Conservation (phyloP, 1,284 basidiomycete genomes). For the Trametes polyzona region DNA sequence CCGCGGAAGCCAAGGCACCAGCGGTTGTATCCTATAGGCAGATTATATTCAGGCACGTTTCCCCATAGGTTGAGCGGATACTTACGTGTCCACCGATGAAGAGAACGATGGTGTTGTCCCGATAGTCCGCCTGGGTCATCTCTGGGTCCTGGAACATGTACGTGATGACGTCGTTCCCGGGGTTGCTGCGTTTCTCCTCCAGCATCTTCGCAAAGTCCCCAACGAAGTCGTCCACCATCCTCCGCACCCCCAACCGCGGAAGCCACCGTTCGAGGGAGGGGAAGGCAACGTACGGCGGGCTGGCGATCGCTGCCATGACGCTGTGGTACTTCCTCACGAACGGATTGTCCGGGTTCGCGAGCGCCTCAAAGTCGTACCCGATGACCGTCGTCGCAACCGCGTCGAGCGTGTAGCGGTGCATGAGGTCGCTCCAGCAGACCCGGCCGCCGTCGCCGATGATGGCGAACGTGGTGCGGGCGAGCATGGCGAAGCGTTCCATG, state of each 20-base stretch:
- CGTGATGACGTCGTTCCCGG: conserved; percentile 38
- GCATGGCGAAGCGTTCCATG: conserved; percentile 30
- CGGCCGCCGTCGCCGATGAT: conserved; percentile 28
- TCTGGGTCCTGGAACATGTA: conserved; percentile 37
- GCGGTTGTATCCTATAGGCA: conserved; percentile 37
- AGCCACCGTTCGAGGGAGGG: conserved; percentile 36
- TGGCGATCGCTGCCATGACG: conserved; percentile 38
- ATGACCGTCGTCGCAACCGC: conserved; percentile 37
- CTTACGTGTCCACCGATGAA: conserved; percentile 42
- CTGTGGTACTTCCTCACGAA: conserved; percentile 39
- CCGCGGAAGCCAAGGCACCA: conserved; percentile 35
- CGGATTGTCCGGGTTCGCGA: conserved; percentile 31
- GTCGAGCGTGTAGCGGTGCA: conserved; percentile 36
- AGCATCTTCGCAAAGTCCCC: conserved; percentile 30
- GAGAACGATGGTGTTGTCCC: conserved; percentile 39
- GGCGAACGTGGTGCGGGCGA: conserved; percentile 31
- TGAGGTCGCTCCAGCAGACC: conserved; percentile 33
- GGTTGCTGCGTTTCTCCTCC: conserved; percentile 33
- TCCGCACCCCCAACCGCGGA: conserved; percentile 31
- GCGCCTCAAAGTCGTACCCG: conserved; percentile 41
- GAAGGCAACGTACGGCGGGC: conserved; percentile 36
- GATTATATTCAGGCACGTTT: background rate
- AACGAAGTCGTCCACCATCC: conserved; percentile 32
- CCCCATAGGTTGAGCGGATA: background rate
- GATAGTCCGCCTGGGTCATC: conserved; percentile 34